Evolutionary conservation across 2,329 filamentous ascomycete species (phyloP), one percentile per base, ranked within the genome.

Genomic region (Anthostomella pinea): DNA sequence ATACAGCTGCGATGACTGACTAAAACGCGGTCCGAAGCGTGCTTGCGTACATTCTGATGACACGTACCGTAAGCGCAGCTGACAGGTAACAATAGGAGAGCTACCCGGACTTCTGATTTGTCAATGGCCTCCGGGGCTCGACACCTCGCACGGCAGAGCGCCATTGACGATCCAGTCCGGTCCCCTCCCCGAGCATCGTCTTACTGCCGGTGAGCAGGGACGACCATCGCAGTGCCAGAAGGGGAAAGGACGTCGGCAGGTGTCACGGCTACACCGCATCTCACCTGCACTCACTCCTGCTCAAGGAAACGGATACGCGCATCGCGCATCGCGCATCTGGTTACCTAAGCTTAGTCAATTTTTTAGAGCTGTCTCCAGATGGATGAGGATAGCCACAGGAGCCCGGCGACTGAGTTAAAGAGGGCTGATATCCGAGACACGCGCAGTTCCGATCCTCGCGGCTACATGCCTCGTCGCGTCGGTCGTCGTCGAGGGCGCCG

Each of bases 211-310:
- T 14, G 21, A 25, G 30, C 6, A 17, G n/a, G n/a, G 29, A 13
- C 7, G 21, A 22, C 7, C 7, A 22, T 22, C 7, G 21, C 21
- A 22, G 21, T n/a, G 18, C 16, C 29, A 31, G 15, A 11, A 15
- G 16, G 16, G 18, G 18, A 28, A 16, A 27, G 16, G 17, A 9
- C 34, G 38, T n/a, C n/a, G n/a, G 41, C 37, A 33, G 22, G 43
- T 46, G 45, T 45, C 26, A 51, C 45, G 18, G 43, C 40, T 39
- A 48, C 48, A 48, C 48, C n/a, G 11, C 30, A 33, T 22, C 10
- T 8, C 13, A 39, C 41, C 41, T 43, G 41, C 42, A 35, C 41
- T 35, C 41, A 33, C 35, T 30, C 16, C 27, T 43, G 31, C 39
- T 49, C 38, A 46, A 38, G 37, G n/a, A n/a, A n/a, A n/a, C 45